Evolutionary conservation across 768 basidiomycete species (phyloP).

Genomic region (Agrocybe praecox): DNA sequence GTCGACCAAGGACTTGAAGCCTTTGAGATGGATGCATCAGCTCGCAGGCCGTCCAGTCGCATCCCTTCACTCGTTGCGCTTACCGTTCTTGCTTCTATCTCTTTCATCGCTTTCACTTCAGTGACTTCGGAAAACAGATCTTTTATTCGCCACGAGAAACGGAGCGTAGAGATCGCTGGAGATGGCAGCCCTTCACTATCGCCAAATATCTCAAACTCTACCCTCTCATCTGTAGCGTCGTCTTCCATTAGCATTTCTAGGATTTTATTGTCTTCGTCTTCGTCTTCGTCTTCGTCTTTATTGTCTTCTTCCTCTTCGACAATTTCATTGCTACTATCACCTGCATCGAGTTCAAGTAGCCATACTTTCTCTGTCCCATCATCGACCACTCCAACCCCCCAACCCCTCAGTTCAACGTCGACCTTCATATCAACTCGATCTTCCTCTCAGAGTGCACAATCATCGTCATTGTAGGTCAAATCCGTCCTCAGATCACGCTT

Average conservation of each 20-base stretch:
- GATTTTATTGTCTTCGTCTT: not conserved
- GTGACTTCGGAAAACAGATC: not conserved
- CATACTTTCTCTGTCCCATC: not conserved
- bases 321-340: not conserved
- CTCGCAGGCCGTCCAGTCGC: conserved; percentile 18
- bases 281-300: conserved; percentile 2
- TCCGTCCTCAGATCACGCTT: too few relatives aligned
- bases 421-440: not conserved
- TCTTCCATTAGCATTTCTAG: not conserved
- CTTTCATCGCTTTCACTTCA: not conserved
- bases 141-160: conserved; percentile 4
- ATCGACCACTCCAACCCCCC: not conserved
- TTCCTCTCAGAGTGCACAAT: conserved; percentile 2
- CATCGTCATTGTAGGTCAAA: conserved; percentile 2
- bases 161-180: conserved; percentile 10
- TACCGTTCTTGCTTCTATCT: conserved; percentile 12
- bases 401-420: not conserved
- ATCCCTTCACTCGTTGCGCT: conserved; percentile 17
- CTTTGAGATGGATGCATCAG: conserved; percentile 18
- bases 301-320: conserved; percentile 5
- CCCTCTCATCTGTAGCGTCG: not conserved
- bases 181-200: not conserved
- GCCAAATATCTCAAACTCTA: not conserved
- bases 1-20: too few relatives aligned
- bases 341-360: not conserved